Percentiles rank a stretch among this genome's conserved stretches.
Evolutionary conservation across 73 alveolate genomes (phyloP).

Genomic region (Stentor coeruleus): DNA sequence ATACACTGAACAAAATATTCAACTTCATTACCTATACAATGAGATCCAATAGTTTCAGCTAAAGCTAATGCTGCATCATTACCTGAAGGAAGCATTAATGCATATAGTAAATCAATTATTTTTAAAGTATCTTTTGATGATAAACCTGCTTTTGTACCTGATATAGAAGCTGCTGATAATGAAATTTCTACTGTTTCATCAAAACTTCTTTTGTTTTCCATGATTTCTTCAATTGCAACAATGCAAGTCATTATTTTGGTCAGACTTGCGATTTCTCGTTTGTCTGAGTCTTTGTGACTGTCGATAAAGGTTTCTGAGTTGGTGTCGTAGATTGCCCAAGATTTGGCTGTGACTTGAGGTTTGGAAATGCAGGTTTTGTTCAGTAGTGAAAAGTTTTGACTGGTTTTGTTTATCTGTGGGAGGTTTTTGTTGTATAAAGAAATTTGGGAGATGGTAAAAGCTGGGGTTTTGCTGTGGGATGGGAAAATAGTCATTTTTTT

Average conservation of each 20-base stretch:
- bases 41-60: conserved; percentile 43
- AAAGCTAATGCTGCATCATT: conserved; percentile 60
- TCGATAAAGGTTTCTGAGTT: background rate
- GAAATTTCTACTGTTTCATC: background rate
- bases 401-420: no score
- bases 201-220: background rate
- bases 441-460: background rate
- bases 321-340: conserved; percentile 8
- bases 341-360: conserved; percentile 4
- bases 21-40: background rate
- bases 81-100: conserved; percentile 63
- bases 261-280: conserved; percentile 49
- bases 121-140: background rate
- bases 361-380: no score
- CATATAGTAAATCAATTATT: conserved; percentile 30
- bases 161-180: background rate
- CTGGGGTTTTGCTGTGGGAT: background rate
- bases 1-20: conserved; percentile 42
- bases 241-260: conserved; percentile 51
- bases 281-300: conserved; percentile 7
- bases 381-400: no score
- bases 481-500: background rate
- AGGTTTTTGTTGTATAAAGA: no score
- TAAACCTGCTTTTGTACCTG: conserved; percentile 30
- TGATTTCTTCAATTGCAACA: conserved; percentile 34